Conservation (phyloP, 768 basidiomycete genomes). For the Boletus sp. region DNA sequence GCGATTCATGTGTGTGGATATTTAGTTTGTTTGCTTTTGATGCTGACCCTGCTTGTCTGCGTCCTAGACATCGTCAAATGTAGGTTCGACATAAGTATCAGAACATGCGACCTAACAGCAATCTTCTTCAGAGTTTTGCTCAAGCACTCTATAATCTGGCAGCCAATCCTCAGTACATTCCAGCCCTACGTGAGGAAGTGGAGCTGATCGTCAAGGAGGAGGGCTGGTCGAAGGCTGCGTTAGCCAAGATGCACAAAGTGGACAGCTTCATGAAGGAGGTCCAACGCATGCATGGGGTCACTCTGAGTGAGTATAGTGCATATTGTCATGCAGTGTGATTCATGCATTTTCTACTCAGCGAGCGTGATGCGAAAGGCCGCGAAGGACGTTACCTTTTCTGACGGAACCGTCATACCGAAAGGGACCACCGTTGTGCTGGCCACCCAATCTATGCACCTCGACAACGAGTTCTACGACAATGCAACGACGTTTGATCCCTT, state of each 20-base stretch:
- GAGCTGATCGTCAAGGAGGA: slow-evolving; percentile 7
- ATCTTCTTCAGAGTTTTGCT: slow-evolving; percentile 4
- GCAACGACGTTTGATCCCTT: slow-evolving; percentile 11
- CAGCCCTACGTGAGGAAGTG: slow-evolving; percentile 2
- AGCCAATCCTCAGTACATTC: too few species aligned
- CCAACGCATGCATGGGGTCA: too few species aligned
- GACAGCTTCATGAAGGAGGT: too few species aligned
- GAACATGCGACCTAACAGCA: too few species aligned
- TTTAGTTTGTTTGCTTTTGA: too few species aligned
- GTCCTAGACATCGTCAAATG: too few species aligned
- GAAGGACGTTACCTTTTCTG: slow-evolving; percentile 28
- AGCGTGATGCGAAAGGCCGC: neutral
- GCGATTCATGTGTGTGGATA: too few species aligned
- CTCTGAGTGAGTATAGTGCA: too few species aligned
- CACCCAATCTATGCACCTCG: slow-evolving; percentile 21
- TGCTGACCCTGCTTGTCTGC: too few species aligned
- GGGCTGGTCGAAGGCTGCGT: slow-evolving; percentile 17
- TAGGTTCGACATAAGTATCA: too few species aligned
- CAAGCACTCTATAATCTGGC: slow-evolving; percentile 11
- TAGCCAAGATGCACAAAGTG: slow-evolving; percentile 14
- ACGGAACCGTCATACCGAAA: slow-evolving; percentile 8
- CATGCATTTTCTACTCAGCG: too few species aligned
- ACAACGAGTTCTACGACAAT: slow-evolving; percentile 29
- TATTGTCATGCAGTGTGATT: too few species aligned
- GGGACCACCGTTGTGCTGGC: slow-evolving; percentile 29